Conservation (phyloP, 2,329 filamentous ascomycete genomes). For the Thielaviopsis musarum region DNA sequence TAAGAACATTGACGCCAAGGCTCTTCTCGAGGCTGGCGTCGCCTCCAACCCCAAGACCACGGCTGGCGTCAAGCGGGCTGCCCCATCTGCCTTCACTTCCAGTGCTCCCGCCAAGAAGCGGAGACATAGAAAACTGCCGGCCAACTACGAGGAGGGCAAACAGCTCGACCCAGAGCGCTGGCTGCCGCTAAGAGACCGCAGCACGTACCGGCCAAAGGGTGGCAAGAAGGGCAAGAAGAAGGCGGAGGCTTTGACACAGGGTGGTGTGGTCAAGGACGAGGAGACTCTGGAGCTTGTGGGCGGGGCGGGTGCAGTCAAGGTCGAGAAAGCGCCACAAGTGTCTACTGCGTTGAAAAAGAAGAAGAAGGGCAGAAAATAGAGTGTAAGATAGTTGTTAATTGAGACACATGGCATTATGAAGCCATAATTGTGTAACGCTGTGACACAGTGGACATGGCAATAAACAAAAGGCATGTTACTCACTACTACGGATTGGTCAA, state of each 20-base stretch:
- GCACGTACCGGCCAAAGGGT: constrained; percentile 75
- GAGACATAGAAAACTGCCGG: constrained; percentile 47
- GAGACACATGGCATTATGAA: no score
- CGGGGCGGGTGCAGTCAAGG: constrained; percentile 44
- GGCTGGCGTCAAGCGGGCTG: constrained; percentile 31
- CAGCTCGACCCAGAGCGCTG: constrained; percentile 80
- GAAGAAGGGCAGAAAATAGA: constrained; percentile 29
- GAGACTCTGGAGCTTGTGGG: constrained; percentile 47
- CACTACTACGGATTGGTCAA: no score
- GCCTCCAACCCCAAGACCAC: constrained; percentile 24
- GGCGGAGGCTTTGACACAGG: constrained; percentile 64
- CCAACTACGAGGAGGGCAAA: constrained; percentile 60
- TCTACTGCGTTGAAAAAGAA: constrained; percentile 28
- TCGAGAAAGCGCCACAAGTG: constrained; percentile 35
- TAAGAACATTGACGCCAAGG: constrained; percentile 39
- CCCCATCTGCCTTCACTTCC: constrained; percentile 17
- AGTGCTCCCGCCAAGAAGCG: constrained; percentile 31
- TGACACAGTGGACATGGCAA: no score
- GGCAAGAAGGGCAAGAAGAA: constrained; percentile 77
- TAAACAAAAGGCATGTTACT: no score
- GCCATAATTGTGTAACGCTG: no score
- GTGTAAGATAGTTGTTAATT: background rate
- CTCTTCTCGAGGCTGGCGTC: constrained; percentile 51
- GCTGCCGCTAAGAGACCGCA: constrained; percentile 79
- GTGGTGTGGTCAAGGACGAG: constrained; percentile 54